Percentiles rank a stretch among this genome's conserved stretches.
Evolutionary conservation across 257 asterid species (phyloP).

Genomic region (Scutellaria minor): DNA sequence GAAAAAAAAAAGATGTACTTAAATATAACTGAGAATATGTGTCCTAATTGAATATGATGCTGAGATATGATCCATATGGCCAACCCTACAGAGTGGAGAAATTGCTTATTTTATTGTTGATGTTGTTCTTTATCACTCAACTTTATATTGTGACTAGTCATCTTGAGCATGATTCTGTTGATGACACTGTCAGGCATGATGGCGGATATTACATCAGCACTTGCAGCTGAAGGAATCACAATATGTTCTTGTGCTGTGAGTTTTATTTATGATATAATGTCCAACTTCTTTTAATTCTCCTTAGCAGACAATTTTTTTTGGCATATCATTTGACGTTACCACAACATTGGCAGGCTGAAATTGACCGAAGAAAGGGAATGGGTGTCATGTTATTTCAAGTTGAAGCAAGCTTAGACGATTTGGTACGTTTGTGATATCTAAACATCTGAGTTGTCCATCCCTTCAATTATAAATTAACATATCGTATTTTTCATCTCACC

Average conservation of each 20-base stretch:
- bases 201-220: conserved; percentile 82
- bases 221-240: conserved; percentile 72
- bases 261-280: conserved; percentile 21
- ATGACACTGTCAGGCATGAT: conserved; percentile 63
- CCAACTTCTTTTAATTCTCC: not conserved
- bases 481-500: conserved; percentile 12
- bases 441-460: not conserved
- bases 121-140: not conserved
- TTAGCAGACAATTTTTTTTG: too few species aligned
- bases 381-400: conserved; percentile 80
- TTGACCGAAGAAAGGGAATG: conserved; percentile 71
- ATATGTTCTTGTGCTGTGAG: conserved; percentile 94
- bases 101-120: not conserved
- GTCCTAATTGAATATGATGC: not conserved
- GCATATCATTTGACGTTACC: not conserved
- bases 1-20: not conserved
- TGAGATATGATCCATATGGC: not conserved
- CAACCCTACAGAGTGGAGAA: not conserved
- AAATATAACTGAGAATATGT: not conserved
- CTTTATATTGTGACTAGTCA: not conserved
- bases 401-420: conserved; percentile 73
- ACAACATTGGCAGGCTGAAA: conserved; percentile 68
- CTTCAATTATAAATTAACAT: not conserved
- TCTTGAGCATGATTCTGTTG: conserved; percentile 15
- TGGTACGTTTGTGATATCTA: conserved; percentile 53